Evolutionary conservation across 1,284 basidiomycete species (phyloP).

Genomic region (Polyporus tsugae): DNA sequence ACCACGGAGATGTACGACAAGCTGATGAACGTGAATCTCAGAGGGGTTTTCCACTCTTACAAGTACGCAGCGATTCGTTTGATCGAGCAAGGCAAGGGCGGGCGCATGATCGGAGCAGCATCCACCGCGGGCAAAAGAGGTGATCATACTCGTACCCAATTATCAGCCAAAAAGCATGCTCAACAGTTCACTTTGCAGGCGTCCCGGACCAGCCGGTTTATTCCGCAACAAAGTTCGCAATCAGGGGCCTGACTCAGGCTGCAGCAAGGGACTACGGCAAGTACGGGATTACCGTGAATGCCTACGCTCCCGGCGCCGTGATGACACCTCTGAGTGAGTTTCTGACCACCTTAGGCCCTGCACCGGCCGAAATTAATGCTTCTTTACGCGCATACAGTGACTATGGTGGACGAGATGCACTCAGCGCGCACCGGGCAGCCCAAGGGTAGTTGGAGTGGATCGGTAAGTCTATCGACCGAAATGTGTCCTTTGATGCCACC

Average conservation of each 20-base stretch:
- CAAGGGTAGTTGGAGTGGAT: constrained; percentile 53
- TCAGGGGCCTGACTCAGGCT: constrained; percentile 36
- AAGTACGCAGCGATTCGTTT: constrained; percentile 46
- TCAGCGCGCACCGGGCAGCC: constrained; percentile 43
- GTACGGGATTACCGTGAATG: constrained; percentile 37
- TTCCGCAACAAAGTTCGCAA: constrained; percentile 36
- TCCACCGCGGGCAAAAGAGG: constrained; percentile 40
- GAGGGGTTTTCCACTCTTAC: constrained; percentile 45
- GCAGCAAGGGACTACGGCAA: constrained; percentile 36
- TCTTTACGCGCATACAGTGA: constrained; percentile 16
- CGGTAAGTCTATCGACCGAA: constrained; percentile 42
- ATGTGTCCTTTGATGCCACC: background rate
- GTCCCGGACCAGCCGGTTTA: constrained; percentile 29
- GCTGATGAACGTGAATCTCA: constrained; percentile 42
- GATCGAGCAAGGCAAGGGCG: constrained; percentile 46
- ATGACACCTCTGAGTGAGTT: constrained; percentile 34
- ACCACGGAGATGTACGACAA: constrained; percentile 39
- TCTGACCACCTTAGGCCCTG: background rate
- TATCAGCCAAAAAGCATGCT: background rate
- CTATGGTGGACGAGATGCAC: constrained; percentile 27
- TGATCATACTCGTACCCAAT: background rate
- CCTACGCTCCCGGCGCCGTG: constrained; percentile 35
- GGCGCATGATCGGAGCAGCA: constrained; percentile 44
- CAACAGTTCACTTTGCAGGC: constrained; percentile 4
- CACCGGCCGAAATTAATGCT: no score